Percentiles rank a stretch among this genome's conserved stretches.
phyloP scores from a whole-genome alignment of 1,139 yeast genomes.

The Candida pseudoviswanathii region DNA sequence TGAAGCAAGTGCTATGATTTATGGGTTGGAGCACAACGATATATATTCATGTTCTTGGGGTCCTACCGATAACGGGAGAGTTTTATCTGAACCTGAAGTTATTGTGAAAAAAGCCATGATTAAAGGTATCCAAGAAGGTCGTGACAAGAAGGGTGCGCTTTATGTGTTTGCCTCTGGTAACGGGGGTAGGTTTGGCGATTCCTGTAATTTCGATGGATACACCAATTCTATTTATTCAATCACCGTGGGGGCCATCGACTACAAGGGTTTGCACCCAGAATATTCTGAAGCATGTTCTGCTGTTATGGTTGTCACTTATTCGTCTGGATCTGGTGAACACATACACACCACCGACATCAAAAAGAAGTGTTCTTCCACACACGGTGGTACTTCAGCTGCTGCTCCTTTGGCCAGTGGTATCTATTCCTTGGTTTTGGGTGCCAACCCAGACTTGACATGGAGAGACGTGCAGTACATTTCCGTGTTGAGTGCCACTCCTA shows the following conservation, averaged over 20 bases:
- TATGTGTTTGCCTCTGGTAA: constrained; percentile 98
- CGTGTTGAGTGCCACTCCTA: constrained; percentile 70
- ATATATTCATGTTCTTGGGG: constrained; percentile 99
- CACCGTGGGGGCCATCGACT: constrained; percentile 93
- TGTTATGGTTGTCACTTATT: constrained; percentile 92
- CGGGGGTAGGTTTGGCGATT: constrained; percentile 82
- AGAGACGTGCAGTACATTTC: constrained; percentile 90
- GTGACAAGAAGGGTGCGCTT: constrained; percentile 79
- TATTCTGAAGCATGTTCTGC: constrained; percentile 96
- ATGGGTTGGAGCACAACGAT: constrained; percentile 79
- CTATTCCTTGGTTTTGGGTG: constrained; percentile 77
- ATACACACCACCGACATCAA: constrained; percentile 90
- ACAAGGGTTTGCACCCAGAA: constrained; percentile 78
- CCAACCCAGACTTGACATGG: constrained; percentile 90
- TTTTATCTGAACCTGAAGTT: constrained; percentile 82
- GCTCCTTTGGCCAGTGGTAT: constrained; percentile 98
- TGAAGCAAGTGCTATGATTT: constrained; percentile 86
- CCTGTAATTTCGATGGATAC: constrained; percentile 97
- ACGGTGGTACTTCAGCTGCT: constrained; percentile 98
- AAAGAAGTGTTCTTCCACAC: constrained; percentile 67
- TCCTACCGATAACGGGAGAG: constrained; percentile 88
- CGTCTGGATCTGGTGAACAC: constrained; percentile 88
- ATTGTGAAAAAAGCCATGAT: constrained; percentile 80
- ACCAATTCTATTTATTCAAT: constrained; percentile 94
- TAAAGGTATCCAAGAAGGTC: constrained; percentile 83